Base-by-base conservation (phyloP, 1,284 basidiomycete species). In the Fomes fomentarius region DNA sequence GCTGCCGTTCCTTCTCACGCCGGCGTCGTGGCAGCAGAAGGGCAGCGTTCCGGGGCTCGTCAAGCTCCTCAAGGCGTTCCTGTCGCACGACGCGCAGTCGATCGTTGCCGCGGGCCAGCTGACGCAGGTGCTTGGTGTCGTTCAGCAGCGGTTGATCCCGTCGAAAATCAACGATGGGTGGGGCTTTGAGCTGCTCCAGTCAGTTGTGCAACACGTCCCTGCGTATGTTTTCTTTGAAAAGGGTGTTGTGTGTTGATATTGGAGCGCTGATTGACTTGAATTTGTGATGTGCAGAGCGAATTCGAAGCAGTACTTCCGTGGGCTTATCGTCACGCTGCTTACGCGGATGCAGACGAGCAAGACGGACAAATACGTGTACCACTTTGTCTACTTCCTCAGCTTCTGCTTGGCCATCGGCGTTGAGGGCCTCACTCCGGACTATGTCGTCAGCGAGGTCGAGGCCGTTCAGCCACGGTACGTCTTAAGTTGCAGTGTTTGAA, bases 11-110 rank as follows among this genome's bases (percentile, higher is more conserved):
- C 80, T 99, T 19, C 84, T 98, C 31, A 93, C 89, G 0, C 94
- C 95, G 0, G 78, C 85, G 2, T 81, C 91, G 17, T 99, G 97
- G 96, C 89, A 93, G 69, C 91, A 94, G 67, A 89, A 96, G 61
- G 96, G 96, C n/a, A 96, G 92, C 66, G 87, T 99, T 21, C 96
- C 96, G 0, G 96, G 95, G 1, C 82, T 99, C 1, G 95, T 97
- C 9, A 87, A 93, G 58, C 78, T 98, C 9, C 78, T 98, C 51
- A 88, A 89, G 58, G 93, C 94, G 0, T 96, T 94, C 74, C 75
- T 99, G 11, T 73, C 79, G 2, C 82, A 89, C 24, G 95, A 94
- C 53, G 80, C 84, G 0, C 65, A 68, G 1, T 74, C 84, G 58
- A 91, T 98, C 74, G 79, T 89, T n/a, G 78, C 77, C 7, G 76